These are phyloP conservation scores for Tetrastigma voinierianum DNA, from an alignment of 164 flowering plant species.

Conservation along the genomic window DNA sequence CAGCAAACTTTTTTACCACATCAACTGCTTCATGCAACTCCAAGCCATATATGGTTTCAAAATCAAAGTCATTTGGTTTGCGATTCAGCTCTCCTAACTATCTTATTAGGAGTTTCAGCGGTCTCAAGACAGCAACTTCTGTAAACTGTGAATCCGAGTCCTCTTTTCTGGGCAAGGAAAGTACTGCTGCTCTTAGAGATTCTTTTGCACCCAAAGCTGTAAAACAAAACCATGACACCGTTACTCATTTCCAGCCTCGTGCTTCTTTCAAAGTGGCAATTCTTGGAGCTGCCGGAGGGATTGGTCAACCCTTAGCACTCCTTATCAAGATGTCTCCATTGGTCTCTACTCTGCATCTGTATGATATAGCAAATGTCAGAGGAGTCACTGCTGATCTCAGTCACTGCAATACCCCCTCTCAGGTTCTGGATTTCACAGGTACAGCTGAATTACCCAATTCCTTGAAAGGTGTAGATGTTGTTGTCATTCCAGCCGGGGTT, in stretches of 20 bases:
- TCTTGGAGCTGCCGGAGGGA: slow-evolving; percentile 75
- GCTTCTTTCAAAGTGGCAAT: slow-evolving; percentile 67
- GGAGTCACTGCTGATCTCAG: slow-evolving; percentile 76
- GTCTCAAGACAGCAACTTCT: slow-evolving; percentile 47
- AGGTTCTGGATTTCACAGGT: slow-evolving; percentile 63
- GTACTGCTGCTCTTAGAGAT: slow-evolving; percentile 26
- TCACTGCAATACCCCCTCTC: slow-evolving; percentile 73
- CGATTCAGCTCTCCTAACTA: slow-evolving; percentile 23
- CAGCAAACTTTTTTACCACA: slow-evolving; percentile 46
- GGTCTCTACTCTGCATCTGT: slow-evolving; percentile 57
- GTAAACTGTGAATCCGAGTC: slow-evolving; percentile 35
- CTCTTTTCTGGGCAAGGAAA: slow-evolving; percentile 46
- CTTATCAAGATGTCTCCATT: slow-evolving; percentile 70
- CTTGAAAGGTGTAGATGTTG: slow-evolving; percentile 63
- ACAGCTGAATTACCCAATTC: slow-evolving; percentile 42
- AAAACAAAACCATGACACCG: slow-evolving; percentile 23
- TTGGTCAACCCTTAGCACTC: slow-evolving; percentile 54
- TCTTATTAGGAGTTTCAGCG: slow-evolving; percentile 40
- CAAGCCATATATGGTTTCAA: slow-evolving; percentile 23
- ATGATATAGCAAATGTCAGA: slow-evolving; percentile 67
- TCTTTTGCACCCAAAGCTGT: slow-evolving; percentile 35
- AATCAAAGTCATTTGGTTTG: slow-evolving; percentile 27
- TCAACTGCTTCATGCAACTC: slow-evolving; percentile 29
- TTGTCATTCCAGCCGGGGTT: slow-evolving; percentile 67
- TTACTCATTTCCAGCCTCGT: slow-evolving; percentile 26